phyloP scores from a whole-genome alignment of 805 yeast genomes.

The Sugiyamaella boreocaroliniensis region DNA sequence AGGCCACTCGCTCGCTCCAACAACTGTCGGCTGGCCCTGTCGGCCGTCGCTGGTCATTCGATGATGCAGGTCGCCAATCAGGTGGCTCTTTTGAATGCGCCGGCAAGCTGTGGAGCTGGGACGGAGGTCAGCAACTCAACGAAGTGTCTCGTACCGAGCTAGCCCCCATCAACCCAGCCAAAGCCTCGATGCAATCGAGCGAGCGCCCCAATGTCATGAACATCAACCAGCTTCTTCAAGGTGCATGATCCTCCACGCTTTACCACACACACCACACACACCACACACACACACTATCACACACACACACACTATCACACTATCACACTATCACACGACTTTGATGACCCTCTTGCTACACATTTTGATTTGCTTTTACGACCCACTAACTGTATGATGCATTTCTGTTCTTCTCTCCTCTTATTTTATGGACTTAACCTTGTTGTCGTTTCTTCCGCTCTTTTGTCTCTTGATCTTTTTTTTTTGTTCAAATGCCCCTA shows the following conservation, averaged over 20 bases:
- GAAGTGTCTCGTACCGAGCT: slow-evolving; percentile 18
- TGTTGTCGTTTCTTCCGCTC: too few species aligned
- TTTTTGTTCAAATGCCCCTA: too few species aligned
- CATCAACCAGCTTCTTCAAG: slow-evolving; percentile 13
- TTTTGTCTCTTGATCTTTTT: too few species aligned
- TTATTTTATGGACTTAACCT: too few species aligned
- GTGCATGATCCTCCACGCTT: slow-evolving; percentile 1
- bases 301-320: background rate
- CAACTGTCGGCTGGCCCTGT: slow-evolving; percentile 29
- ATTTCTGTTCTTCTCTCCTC: too few species aligned
- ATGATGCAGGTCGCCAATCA: background rate
- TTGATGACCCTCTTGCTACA: too few species aligned
- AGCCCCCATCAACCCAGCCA: background rate
- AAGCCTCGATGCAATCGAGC: background rate
- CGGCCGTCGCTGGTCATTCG: slow-evolving; percentile 21
- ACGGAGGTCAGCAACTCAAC: slow-evolving; percentile 30
- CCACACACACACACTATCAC: background rate
- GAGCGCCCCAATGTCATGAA: slow-evolving; percentile 13
- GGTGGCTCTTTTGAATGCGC: slow-evolving; percentile 35
- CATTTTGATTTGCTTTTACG: too few species aligned
- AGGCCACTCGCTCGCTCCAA: slow-evolving; percentile 38
- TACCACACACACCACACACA: too few species aligned
- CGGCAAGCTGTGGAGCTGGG: slow-evolving; percentile 36
- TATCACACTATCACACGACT: too few species aligned
- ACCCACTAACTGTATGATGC: too few species aligned